Percentiles rank a stretch among this genome's conserved stretches.
Conservation (phyloP, 2,329 filamentous ascomycete genomes). For the Bipolaris sorokiniana region DNA sequence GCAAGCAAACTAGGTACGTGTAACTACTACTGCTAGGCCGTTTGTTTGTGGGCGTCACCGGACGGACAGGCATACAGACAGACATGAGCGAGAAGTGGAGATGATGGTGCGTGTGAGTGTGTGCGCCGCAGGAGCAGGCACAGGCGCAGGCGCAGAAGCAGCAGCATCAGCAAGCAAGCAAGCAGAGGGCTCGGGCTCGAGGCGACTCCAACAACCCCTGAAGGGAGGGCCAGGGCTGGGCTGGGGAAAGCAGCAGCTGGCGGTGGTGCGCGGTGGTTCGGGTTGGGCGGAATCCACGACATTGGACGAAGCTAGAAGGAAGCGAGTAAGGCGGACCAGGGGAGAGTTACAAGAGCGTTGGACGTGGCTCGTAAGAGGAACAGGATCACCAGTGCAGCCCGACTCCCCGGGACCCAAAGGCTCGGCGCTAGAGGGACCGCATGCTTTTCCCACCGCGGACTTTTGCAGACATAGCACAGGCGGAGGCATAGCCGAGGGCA, state of each 20-base stretch:
- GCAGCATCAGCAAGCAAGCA: too few relatives aligned
- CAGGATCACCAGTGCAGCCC: conserved; percentile 44
- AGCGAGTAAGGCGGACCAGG: conserved; percentile 43
- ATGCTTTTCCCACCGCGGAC: conserved; percentile 4
- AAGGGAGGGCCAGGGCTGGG: conserved; percentile 26
- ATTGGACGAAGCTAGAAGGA: conserved; percentile 41
- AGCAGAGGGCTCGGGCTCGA: background rate
- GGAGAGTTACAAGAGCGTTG: conserved; percentile 43
- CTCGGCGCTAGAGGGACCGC: conserved; percentile 15
- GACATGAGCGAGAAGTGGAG: too few relatives aligned
- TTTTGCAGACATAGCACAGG: too few relatives aligned
- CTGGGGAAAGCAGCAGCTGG: conserved; percentile 33
- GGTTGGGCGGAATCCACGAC: conserved; percentile 45
- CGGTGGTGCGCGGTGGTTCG: conserved; percentile 33
- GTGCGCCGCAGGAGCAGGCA: too few relatives aligned
- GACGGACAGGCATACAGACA: conserved; percentile 12
- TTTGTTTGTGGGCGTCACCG: conserved; percentile 34
- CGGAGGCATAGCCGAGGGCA: too few relatives aligned
- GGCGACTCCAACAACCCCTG: conserved; percentile 19
- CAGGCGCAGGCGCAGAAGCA: too few relatives aligned
- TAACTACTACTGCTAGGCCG: conserved; percentile 9
- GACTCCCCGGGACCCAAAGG: conserved; percentile 17
- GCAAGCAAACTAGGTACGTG: background rate
- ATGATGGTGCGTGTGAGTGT: too few relatives aligned
- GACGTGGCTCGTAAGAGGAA: conserved; percentile 40